Conservation (phyloP, 2,329 filamentous ascomycete genomes). For the Sclerotinia nivalis region DNA sequence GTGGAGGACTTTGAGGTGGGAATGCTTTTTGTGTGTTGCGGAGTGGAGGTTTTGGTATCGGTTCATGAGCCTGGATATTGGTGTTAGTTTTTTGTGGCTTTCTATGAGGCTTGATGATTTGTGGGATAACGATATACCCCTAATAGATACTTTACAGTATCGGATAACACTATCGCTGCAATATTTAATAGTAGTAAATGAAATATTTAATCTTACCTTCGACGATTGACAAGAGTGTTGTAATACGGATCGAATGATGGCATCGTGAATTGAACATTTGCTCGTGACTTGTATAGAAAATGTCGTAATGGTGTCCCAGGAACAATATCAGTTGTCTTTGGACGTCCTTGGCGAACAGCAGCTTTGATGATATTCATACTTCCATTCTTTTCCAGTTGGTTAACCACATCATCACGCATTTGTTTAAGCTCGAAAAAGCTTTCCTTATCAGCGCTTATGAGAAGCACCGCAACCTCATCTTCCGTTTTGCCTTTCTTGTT, state of each 20-base stretch:
- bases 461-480: constrained; percentile 83
- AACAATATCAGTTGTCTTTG: constrained; percentile 71
- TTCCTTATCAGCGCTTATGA: constrained; percentile 92
- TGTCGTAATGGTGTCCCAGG: constrained; percentile 81
- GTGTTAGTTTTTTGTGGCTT: constrained; percentile 4
- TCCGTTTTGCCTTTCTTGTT: constrained; percentile 60
- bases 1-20: constrained; percentile 85
- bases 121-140: background rate
- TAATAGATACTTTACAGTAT: background rate
- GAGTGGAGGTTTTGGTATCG: constrained; percentile 85
- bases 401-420: constrained; percentile 62
- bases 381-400: constrained; percentile 74
- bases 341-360: constrained; percentile 71
- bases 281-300: constrained; percentile 92
- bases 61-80: constrained; percentile 63
- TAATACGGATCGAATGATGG: constrained; percentile 75
- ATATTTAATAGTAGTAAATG: constrained; percentile 21
- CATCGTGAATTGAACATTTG: constrained; percentile 96
- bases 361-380: constrained; percentile 72
- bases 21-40: constrained; percentile 78
- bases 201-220: constrained; percentile 51
- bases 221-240: constrained; percentile 55
- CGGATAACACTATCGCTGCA: background rate
- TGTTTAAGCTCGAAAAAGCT: constrained; percentile 86
- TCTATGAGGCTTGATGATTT: background rate